A percentile compares a stretch with the other conserved stretches of the same genome.
phyloP scores from a whole-genome alignment of 116 monocot genomes.

The Trichopus zeylanicus region DNA sequence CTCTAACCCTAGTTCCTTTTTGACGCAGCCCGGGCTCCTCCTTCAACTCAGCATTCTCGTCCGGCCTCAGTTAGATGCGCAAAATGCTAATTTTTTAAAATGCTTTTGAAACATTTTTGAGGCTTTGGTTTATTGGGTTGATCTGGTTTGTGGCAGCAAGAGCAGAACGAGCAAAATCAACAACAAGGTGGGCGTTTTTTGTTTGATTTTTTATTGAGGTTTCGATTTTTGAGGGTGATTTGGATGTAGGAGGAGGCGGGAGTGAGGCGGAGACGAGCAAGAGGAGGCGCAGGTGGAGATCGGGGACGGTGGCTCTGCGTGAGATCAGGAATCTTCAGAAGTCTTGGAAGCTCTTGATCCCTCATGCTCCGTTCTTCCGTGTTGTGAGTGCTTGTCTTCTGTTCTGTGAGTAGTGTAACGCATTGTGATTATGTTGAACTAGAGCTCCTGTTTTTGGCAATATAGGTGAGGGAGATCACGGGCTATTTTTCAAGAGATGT shows the following conservation, averaged over 20 bases:
- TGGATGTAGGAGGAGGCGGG: background rate
- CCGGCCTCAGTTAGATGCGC: too few relatives aligned
- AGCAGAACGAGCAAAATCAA: too few relatives aligned
- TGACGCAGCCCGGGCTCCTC: too few relatives aligned
- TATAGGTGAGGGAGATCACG: constrained; percentile 61
- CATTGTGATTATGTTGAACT: background rate
- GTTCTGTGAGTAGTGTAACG: background rate
- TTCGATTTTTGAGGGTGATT: background rate
- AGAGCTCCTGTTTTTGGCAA: background rate
- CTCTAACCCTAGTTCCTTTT: too few relatives aligned
- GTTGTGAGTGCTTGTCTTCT: constrained; percentile 24
- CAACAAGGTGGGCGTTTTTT: too few relatives aligned
- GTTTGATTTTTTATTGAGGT: background rate
- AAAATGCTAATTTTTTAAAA: too few relatives aligned
- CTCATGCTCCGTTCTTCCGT: constrained; percentile 45
- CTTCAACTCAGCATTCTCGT: too few relatives aligned
- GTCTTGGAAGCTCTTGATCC: constrained; percentile 30
- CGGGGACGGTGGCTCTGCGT: constrained; percentile 57
- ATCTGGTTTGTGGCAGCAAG: too few relatives aligned
- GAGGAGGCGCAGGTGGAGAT: constrained; percentile 29
- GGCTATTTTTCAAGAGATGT: too few relatives aligned
- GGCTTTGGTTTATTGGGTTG: too few relatives aligned
- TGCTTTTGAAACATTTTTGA: too few relatives aligned
- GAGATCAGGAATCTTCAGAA: constrained; percentile 65
- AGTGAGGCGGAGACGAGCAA: background rate